Conservation (phyloP, 2,329 filamentous ascomycete species). For the Stagonosporopsis rhizophila region DNA sequence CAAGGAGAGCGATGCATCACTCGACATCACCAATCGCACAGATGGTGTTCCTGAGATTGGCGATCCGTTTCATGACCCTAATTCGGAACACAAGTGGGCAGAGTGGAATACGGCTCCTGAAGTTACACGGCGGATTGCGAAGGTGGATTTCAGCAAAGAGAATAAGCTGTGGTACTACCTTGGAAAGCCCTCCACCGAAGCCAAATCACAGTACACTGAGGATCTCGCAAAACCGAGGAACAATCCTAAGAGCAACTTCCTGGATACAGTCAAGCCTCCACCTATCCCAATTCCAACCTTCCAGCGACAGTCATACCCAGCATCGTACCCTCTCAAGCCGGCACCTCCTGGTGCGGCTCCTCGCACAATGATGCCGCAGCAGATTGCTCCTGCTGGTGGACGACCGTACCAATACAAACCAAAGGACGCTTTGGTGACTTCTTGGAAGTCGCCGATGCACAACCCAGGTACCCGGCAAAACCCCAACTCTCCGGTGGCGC, state of each 20-base stretch:
- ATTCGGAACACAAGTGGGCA: conserved; percentile 56
- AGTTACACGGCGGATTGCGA: conserved; percentile 62
- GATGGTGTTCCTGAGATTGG: conserved; percentile 58
- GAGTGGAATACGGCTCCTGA: conserved; percentile 72
- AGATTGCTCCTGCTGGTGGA: conserved; percentile 23
- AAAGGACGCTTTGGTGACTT: conserved; percentile 33
- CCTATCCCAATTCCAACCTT: conserved; percentile 40
- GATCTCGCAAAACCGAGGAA: conserved; percentile 68
- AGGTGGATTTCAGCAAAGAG: conserved; percentile 73
- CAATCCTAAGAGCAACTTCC: conserved; percentile 74
- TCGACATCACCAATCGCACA: conserved; percentile 55
- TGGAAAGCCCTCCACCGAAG: conserved; percentile 84
- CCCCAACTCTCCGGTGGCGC: conserved; percentile 48
- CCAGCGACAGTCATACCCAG: conserved; percentile 40
- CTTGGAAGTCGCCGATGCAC: conserved; percentile 41
- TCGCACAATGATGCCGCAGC: conserved; percentile 40
- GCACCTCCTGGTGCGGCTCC: conserved; percentile 42
- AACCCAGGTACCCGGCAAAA: conserved; percentile 46
- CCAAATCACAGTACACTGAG: conserved; percentile 88
- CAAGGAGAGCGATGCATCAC: conserved; percentile 55
- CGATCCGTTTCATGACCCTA: conserved; percentile 56
- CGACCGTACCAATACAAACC: conserved; percentile 47
- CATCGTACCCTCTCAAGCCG: conserved; percentile 57
- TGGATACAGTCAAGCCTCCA: conserved; percentile 67
- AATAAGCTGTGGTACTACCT: conserved; percentile 90